These are phyloP conservation scores for Linnemannia zychae DNA, from an alignment of 192 early-diverging fungal genomes.

Conservation along the genomic window DNA sequence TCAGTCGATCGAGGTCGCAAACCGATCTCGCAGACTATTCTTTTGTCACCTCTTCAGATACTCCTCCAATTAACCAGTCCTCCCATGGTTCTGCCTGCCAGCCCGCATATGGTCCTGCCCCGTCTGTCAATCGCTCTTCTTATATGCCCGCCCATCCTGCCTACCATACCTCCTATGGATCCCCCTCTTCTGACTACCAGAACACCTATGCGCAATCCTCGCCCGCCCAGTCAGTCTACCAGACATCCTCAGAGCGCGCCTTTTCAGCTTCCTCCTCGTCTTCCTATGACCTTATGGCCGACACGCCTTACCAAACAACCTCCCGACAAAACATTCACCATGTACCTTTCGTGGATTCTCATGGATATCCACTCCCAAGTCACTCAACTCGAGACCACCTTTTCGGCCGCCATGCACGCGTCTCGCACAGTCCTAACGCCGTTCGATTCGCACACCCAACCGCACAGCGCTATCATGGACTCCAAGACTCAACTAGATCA, in stretches of 20 bases:
- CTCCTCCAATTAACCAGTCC: neutral
- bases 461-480: neutral
- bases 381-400: neutral
- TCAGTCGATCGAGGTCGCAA: slow-evolving; percentile 1
- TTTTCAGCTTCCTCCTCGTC: neutral
- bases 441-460: neutral
- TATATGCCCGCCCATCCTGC: neutral
- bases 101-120: neutral
- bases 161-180: neutral
- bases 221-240: neutral
- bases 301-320: neutral
- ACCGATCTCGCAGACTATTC: neutral
- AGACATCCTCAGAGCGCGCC: neutral
- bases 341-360: neutral
- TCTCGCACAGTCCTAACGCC: neutral
- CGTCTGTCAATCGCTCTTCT: neutral
- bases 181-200: neutral
- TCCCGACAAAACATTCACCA: neutral
- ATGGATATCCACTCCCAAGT: neutral
- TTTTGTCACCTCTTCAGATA: neutral
- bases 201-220: neutral
- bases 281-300: neutral
- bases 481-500: neutral
- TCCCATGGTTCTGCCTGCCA: neutral
- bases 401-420: neutral